Evolutionary conservation across 1,139 yeast genomes (phyloP).

Genomic region (Candida sojae): DNA sequence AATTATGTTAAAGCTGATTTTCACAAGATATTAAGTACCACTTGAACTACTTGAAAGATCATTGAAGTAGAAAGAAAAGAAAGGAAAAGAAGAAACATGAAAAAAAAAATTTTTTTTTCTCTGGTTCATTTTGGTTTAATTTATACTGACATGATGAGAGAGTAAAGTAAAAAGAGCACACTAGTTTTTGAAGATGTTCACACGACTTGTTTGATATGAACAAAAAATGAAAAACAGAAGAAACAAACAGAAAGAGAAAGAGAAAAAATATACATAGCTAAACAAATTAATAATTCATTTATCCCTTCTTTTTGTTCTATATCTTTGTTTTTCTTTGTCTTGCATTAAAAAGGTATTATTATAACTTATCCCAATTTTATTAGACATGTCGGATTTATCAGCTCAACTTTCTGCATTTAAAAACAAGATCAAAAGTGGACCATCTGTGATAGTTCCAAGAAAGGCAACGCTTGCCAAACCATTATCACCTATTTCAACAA

Average conservation of each 20-base stretch:
- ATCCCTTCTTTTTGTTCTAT: neutral
- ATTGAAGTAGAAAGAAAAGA: conserved; percentile 6
- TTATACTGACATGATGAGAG: neutral
- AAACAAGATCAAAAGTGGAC: conserved; percentile 49
- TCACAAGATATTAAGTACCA: neutral
- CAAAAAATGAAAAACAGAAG: neutral
- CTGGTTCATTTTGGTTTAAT: neutral
- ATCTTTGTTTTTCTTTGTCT: neutral
- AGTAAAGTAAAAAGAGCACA: too few species aligned
- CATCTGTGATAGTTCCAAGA: conserved; percentile 40
- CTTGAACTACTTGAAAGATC: conserved; percentile 2
- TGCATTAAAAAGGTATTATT: too few species aligned
- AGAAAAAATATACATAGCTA: neutral
- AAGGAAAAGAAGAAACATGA: conserved; percentile 2
- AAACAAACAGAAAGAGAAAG: neutral
- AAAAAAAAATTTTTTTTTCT: neutral
- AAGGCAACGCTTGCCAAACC: conserved; percentile 20
- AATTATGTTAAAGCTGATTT: conserved; percentile 10
- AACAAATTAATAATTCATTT: neutral
- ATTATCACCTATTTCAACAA: conserved; percentile 9
- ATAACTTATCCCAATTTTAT: neutral
- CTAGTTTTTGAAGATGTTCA: neutral
- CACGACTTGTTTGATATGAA: neutral
- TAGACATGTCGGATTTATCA: conserved; percentile 44
- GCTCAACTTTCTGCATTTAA: conserved; percentile 52